phyloP scores from a whole-genome alignment of 768 basidiomycete species.

The Collybiopsis confluens region DNA sequence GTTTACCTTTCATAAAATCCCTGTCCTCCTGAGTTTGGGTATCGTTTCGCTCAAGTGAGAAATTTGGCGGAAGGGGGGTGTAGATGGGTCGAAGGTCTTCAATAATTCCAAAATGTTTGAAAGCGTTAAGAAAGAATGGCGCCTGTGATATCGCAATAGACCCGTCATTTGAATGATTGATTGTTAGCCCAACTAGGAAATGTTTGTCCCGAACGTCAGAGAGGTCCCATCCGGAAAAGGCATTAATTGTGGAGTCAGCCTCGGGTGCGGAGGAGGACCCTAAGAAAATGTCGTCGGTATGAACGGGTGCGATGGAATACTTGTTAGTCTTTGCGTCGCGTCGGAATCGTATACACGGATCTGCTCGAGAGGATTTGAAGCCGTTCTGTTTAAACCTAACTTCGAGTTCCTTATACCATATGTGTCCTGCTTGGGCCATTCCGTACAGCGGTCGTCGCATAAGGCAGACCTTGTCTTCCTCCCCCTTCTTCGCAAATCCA shows the following conservation, averaged over 20 bases:
- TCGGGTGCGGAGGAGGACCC: not conserved
- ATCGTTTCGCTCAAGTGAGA: too few relatives aligned
- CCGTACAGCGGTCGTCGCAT: not conserved
- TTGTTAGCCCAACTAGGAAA: not conserved
- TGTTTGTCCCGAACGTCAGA: not conserved
- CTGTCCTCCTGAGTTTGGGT: too few relatives aligned
- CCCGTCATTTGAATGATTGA: not conserved
- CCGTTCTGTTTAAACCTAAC: not conserved
- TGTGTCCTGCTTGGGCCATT: conserved; percentile 5
- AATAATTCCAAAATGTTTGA: too few relatives aligned
- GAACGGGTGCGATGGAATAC: not conserved
- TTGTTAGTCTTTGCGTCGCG: not conserved
- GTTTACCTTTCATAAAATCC: too few relatives aligned
- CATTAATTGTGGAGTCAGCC: not conserved
- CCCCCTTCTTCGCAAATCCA: conserved; percentile 11
- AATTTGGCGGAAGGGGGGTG: too few relatives aligned
- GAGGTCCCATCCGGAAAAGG: not conserved
- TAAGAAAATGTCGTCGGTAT: not conserved
- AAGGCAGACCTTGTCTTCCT: conserved; percentile 1
- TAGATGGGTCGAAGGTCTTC: too few relatives aligned
- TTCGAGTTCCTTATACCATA: conserved; percentile 7
- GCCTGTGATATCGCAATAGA: not conserved
- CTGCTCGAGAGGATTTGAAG: not conserved
- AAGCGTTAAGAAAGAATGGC: not conserved
- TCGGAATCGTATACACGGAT: not conserved